Conservation (phyloP, 768 basidiomycete genomes). For the Trichaptum fuscoviolaceum region DNA sequence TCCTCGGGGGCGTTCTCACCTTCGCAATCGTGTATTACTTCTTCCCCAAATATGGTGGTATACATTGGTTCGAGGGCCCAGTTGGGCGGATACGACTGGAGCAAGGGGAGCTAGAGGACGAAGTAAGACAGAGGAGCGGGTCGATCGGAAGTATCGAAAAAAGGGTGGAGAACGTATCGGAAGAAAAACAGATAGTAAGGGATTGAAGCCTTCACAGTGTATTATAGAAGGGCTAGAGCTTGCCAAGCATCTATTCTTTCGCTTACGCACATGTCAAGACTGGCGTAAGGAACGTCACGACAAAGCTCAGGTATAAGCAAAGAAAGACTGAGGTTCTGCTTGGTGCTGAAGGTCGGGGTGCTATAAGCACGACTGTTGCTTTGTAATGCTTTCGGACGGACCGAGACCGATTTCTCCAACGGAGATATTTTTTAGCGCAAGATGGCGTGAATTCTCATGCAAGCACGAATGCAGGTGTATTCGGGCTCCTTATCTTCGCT, state of each 20-base stretch:
- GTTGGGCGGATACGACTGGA: constrained; percentile 5
- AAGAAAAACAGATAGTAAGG: background rate
- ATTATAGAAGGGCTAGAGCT: background rate
- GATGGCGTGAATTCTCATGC: background rate
- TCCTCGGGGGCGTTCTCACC: constrained; percentile 28
- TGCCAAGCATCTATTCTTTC: background rate
- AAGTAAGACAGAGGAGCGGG: background rate
- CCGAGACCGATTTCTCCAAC: background rate
- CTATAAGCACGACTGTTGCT: background rate
- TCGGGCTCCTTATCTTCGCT: background rate
- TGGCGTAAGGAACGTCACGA: background rate
- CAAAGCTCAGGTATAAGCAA: background rate
- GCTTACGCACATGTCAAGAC: background rate
- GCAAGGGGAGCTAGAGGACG: background rate
- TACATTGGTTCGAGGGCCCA: constrained; percentile 10
- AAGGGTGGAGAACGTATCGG: background rate
- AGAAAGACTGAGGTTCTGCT: background rate
- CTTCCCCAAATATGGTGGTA: constrained; percentile 22
- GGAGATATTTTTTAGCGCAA: background rate
- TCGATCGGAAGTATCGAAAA: background rate
- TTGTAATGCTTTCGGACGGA: background rate
- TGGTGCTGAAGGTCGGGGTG: background rate
- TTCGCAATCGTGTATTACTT: constrained; percentile 22
- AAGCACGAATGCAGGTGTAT: background rate
- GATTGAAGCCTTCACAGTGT: background rate